phyloP scores from a whole-genome alignment of 2,329 filamentous ascomycete species.

The Fusarium albidum region DNA sequence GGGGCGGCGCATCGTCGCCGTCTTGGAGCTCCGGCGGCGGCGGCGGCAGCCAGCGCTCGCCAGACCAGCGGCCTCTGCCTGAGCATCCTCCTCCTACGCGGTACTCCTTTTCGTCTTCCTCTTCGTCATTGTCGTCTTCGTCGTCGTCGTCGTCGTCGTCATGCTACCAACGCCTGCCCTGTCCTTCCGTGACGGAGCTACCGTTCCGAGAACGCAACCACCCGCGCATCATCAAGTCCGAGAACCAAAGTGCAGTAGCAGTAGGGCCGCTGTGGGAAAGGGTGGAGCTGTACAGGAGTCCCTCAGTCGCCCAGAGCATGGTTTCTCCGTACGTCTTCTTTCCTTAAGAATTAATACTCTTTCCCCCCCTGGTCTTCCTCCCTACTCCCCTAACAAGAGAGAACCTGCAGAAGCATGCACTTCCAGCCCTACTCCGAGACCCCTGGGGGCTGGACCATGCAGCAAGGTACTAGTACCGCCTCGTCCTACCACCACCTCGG shows the following conservation, averaged over 20 bases:
- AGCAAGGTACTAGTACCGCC: constrained; percentile 13
- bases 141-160: background rate
- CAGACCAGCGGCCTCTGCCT: constrained; percentile 30
- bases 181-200: background rate
- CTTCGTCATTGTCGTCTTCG: background rate
- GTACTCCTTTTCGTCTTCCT: background rate
- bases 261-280: constrained; percentile 10
- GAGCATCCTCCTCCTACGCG: background rate
- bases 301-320: constrained; percentile 1
- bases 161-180: constrained; percentile 15
- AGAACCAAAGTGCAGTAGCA: background rate
- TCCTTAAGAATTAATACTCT: no score
- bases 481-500: constrained; percentile 4
- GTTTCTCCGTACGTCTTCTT: constrained; percentile 27
- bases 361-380: background rate
- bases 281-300: constrained; percentile 7
- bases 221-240: constrained; percentile 19
- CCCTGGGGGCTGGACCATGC: constrained; percentile 21
- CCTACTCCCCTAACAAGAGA: constrained; percentile 6
- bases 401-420: constrained; percentile 14
- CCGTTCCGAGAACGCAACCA: constrained; percentile 2
- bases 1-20: constrained; percentile 8
- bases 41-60: constrained; percentile 22
- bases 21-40: constrained; percentile 18
- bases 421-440: constrained; percentile 10